phyloP scores from a whole-genome alignment of 768 basidiomycete genomes.

The Tephrocybe sp. region DNA sequence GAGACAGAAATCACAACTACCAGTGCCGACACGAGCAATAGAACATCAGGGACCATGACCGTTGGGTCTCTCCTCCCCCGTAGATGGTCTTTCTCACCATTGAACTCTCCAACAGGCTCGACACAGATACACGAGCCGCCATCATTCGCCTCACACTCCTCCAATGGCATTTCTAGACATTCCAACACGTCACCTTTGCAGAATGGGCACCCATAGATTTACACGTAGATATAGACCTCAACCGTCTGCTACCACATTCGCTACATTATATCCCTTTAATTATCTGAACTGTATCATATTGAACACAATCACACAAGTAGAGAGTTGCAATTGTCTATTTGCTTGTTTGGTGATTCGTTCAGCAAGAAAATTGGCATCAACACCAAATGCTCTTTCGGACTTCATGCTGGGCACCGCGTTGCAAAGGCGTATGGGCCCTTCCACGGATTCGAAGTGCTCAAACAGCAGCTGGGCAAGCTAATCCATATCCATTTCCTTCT shows the following conservation, averaged over 20 bases:
- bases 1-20: conserved; percentile 28
- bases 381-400: conserved; percentile 8
- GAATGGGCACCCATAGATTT: conserved; percentile 7
- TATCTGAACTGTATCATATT: conserved; percentile 3
- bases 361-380: background rate
- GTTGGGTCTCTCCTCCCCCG: conserved; percentile 38
- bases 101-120: conserved; percentile 18
- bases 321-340: no score
- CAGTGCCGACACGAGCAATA: conserved; percentile 27
- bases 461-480: conserved; percentile 3
- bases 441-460: background rate
- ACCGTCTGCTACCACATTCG: background rate
- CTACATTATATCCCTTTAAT: conserved; percentile 9
- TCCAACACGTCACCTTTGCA: conserved; percentile 1
- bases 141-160: conserved; percentile 10
- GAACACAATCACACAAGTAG: no score
- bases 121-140: conserved; percentile 14
- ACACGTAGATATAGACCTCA: background rate
- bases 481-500: conserved; percentile 50
- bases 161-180: conserved; percentile 4
- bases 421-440: background rate
- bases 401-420: background rate
- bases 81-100: conserved; percentile 35
- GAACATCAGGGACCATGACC: conserved; percentile 34
- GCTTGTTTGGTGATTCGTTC: no score